Evolutionary conservation across 768 basidiomycete genomes (phyloP).

Genomic region (Tulasnella sp.): DNA sequence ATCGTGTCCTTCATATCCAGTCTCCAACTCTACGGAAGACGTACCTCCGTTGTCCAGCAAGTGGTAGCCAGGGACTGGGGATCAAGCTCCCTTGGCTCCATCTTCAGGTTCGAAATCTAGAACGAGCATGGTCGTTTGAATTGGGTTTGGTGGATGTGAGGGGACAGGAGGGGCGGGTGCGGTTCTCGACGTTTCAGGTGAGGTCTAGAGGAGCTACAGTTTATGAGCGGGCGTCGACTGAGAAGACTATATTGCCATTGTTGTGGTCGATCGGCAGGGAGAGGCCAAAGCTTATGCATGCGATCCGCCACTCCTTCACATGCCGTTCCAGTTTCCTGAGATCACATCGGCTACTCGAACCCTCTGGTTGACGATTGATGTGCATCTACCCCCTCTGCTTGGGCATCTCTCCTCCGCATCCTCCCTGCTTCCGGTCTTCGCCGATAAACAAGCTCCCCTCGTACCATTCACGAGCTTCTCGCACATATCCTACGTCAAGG

Average conservation of each 20-base stretch:
- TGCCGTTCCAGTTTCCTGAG: conserved; percentile 57
- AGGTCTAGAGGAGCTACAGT: neutral
- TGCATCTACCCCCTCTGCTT: conserved; percentile 51
- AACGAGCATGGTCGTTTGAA: conserved; percentile 64
- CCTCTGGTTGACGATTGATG: conserved; percentile 53
- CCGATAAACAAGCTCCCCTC: neutral
- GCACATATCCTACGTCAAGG: conserved; percentile 59
- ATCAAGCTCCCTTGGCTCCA: conserved; percentile 66
- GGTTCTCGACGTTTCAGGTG: conserved; percentile 79
- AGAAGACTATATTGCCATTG: too few relatives aligned
- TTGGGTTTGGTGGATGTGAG: conserved; percentile 58
- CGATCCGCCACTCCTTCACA: conserved; percentile 48
- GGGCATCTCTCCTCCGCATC: conserved; percentile 46
- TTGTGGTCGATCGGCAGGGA: too few relatives aligned
- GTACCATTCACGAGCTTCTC: conserved; percentile 49
- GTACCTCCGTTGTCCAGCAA: conserved; percentile 53
- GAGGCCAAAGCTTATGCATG: neutral
- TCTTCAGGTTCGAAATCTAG: conserved; percentile 59
- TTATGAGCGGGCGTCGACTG: neutral
- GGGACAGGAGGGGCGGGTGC: conserved; percentile 47
- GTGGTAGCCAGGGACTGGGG: conserved; percentile 32
- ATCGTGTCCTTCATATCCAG: conserved; percentile 64
- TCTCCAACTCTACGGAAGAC: conserved; percentile 61
- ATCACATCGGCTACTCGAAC: conserved; percentile 46
- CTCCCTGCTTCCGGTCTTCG: conserved; percentile 16